Evolutionary conservation across 441 rosid species (phyloP).

Genomic region (Arabidopsis hybrid): DNA sequence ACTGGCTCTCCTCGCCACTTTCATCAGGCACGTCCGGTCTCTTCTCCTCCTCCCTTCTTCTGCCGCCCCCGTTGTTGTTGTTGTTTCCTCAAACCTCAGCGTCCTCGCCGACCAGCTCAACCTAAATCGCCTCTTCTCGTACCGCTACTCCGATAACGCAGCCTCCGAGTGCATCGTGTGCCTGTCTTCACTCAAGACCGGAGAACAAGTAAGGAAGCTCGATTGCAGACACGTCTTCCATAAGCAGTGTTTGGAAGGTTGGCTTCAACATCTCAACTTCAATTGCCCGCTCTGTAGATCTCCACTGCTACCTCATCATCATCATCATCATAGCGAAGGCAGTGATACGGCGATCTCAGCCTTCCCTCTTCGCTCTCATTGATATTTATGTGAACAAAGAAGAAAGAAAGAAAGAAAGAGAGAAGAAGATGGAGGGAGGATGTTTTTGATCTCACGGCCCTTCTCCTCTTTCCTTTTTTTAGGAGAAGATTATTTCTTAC

Average conservation of each 20-base stretch:
- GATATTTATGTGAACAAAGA: background rate
- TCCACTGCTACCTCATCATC: conserved; percentile 50
- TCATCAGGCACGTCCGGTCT: conserved; percentile 53
- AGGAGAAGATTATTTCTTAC: background rate
- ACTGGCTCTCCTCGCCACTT: conserved; percentile 57
- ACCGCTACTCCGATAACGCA: conserved; percentile 38
- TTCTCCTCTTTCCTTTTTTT: conserved; percentile 29
- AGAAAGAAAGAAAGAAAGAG: background rate
- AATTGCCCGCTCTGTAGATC: conserved; percentile 79
- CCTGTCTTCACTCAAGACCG: conserved; percentile 58
- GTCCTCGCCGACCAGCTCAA: conserved; percentile 79
- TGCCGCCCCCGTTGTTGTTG: conserved; percentile 37
- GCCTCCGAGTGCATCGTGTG: conserved; percentile 67
- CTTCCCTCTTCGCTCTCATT: conserved; percentile 44
- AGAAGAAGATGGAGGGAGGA: conserved; percentile 34
- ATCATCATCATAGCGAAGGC: conserved; percentile 19
- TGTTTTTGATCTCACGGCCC: conserved; percentile 24
- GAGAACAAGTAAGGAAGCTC: conserved; percentile 75
- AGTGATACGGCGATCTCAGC: conserved; percentile 52
- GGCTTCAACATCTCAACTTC: conserved; percentile 78
- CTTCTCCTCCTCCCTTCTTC: conserved; percentile 35
- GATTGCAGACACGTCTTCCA: conserved; percentile 88
- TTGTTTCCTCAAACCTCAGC: conserved; percentile 46
- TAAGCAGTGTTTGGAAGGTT: conserved; percentile 76
- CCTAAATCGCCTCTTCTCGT: conserved; percentile 58